phyloP scores from a whole-genome alignment of 768 basidiomycete species.

The Kwoniella pini region DNA sequence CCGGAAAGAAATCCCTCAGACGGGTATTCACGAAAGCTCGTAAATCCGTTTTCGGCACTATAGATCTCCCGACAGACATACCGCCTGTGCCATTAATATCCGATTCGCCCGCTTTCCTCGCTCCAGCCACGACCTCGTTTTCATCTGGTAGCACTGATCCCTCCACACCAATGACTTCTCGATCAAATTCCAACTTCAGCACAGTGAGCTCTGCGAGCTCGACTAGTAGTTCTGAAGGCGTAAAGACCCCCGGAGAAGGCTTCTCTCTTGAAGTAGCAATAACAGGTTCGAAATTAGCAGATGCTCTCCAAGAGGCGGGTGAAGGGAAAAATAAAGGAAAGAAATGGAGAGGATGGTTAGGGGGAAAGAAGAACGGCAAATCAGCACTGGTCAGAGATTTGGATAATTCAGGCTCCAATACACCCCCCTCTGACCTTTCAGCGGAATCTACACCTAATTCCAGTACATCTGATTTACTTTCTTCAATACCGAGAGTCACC shows the following conservation, averaged over 20 bases:
- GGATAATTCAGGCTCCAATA: slow-evolving; percentile 13
- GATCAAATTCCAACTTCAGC: slow-evolving; percentile 33
- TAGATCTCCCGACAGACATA: background rate
- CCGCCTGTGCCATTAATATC: slow-evolving; percentile 7
- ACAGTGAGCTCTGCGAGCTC: slow-evolving; percentile 28
- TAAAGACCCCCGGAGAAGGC: slow-evolving; percentile 34
- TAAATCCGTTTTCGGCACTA: slow-evolving; percentile 9
- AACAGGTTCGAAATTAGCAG: slow-evolving; percentile 28
- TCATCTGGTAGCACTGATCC: slow-evolving; percentile 9
- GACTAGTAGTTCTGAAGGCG: slow-evolving; percentile 31
- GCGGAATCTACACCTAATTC: slow-evolving; percentile 19
- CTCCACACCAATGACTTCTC: slow-evolving; percentile 32
- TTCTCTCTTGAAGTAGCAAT: slow-evolving; percentile 23
- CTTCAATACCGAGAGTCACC: slow-evolving; percentile 14
- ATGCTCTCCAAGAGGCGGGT: slow-evolving; percentile 30
- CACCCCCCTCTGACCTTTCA: slow-evolving; percentile 10
- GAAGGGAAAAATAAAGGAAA: slow-evolving; percentile 20
- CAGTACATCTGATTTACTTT: slow-evolving; percentile 7
- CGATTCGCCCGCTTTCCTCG: slow-evolving; percentile 4
- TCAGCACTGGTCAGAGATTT: background rate
- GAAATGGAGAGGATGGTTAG: slow-evolving; percentile 38
- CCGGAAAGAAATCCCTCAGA: slow-evolving; percentile 14
- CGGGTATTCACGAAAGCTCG: slow-evolving; percentile 15
- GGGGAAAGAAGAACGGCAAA: slow-evolving; percentile 22
- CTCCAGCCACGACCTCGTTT: background rate